phyloP scores from a whole-genome alignment of 371 early-diverging fungal species.

The Rhizopus microsporus region DNA sequence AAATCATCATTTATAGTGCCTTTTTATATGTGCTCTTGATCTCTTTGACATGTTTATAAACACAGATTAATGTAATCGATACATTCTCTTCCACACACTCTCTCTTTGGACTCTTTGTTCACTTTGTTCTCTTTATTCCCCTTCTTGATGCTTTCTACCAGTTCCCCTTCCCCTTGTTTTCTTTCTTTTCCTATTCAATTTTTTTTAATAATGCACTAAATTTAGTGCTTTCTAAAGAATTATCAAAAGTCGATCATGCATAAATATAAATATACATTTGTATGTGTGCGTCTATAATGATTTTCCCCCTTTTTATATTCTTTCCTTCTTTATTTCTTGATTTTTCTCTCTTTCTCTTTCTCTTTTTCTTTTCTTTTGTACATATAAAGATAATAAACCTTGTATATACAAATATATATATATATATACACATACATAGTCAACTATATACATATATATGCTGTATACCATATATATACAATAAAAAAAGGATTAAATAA shows the following conservation, averaged over 20 bases:
- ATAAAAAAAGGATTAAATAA: too few relatives aligned
- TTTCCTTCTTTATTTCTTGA: conserved; percentile 6
- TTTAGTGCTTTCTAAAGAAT: background rate
- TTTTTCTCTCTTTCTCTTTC: conserved; percentile 27
- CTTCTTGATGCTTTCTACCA: conserved; percentile 2
- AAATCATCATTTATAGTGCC: too few relatives aligned
- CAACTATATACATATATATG: too few relatives aligned
- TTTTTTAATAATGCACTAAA: background rate
- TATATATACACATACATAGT: too few relatives aligned
- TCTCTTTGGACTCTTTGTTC: conserved; percentile 2
- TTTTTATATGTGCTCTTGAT: too few relatives aligned
- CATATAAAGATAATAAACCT: too few relatives aligned
- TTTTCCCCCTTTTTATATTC: conserved; percentile 1
- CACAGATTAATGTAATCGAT: background rate
- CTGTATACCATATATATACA: too few relatives aligned
- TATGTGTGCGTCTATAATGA: background rate
- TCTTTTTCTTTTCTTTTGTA: conserved; percentile 7
- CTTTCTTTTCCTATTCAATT: conserved; percentile 3
- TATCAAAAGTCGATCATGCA: too few relatives aligned
- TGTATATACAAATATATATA: conserved; percentile 1
- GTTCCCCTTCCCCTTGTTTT: conserved; percentile 1
- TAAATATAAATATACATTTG: background rate
- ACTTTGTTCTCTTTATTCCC: conserved; percentile 7
- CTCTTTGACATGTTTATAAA: too few relatives aligned
- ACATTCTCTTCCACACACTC: background rate